These are phyloP conservation scores for Salix udensis DNA, from an alignment of 345 rosid genomes.

Conservation along the genomic window DNA sequence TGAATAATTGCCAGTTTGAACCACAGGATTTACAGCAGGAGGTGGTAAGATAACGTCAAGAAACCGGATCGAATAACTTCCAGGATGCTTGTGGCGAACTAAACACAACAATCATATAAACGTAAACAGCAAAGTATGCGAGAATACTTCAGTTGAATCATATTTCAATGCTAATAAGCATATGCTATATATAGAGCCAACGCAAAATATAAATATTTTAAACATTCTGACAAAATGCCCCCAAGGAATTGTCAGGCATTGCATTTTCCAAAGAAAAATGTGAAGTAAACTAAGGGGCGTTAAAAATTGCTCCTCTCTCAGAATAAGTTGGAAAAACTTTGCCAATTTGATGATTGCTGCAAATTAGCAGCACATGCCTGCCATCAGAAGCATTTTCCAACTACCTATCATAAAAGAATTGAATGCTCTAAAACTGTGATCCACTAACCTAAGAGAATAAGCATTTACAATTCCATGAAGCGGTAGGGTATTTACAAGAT, in stretches of 20 bases:
- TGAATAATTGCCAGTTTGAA: too few species aligned
- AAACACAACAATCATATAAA: neutral
- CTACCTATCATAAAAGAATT: neutral
- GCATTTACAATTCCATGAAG: constrained; percentile 44
- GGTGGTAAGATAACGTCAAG: neutral
- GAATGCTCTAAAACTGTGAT: constrained; percentile 22
- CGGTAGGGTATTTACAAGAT: constrained; percentile 35
- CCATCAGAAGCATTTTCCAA: neutral
- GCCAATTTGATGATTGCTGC: neutral
- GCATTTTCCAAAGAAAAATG: neutral
- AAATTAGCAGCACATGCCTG: neutral
- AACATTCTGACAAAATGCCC: neutral
- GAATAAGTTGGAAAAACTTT: neutral
- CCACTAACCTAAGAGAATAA: constrained; percentile 32
- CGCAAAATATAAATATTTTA: neutral
- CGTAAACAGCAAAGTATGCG: neutral
- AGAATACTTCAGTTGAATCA: neutral
- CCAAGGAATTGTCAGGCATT: neutral
- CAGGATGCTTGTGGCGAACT: neutral
- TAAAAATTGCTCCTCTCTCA: neutral
- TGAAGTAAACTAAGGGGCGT: neutral
- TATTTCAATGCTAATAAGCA: neutral
- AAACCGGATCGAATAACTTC: neutral
- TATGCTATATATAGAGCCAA: neutral
- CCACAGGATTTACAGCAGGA: neutral